phyloP scores from a whole-genome alignment of 768 basidiomycete species.

The Suillus paluster region DNA sequence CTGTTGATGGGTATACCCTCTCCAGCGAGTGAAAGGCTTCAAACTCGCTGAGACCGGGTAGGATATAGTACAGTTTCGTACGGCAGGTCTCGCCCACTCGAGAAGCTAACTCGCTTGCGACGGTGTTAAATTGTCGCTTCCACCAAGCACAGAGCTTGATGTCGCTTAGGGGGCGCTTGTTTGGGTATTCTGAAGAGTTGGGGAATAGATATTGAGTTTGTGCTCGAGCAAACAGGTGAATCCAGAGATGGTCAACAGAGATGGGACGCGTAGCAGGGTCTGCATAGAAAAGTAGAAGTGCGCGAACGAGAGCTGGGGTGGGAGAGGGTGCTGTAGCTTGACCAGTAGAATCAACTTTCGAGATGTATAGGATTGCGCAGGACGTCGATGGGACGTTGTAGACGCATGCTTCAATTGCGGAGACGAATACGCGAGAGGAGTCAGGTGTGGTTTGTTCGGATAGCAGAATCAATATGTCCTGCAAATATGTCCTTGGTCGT shows the following conservation, averaged over 20 bases:
- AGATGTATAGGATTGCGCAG: conserved; percentile 82
- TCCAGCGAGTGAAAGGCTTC: conserved; percentile 69
- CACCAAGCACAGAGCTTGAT: conserved; percentile 90
- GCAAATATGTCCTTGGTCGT: conserved; percentile 66
- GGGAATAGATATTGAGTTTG: conserved; percentile 95
- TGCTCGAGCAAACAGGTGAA: conserved; percentile 90
- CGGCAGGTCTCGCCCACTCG: conserved; percentile 10
- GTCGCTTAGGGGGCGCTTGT: conserved; percentile 80
- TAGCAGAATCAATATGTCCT: conserved; percentile 79
- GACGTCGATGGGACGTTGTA: conserved; percentile 75
- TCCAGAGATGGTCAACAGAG: conserved; percentile 61
- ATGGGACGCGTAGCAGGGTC: conserved; percentile 67
- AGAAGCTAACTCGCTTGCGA: conserved; percentile 46
- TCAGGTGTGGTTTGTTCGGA: conserved; percentile 60
- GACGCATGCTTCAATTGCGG: conserved; percentile 78
- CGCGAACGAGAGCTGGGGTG: conserved; percentile 67
- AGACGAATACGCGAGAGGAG: conserved; percentile 63
- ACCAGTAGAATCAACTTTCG: conserved; percentile 94
- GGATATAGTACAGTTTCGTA: conserved; percentile 56
- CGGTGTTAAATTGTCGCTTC: conserved; percentile 72
- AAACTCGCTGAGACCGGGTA: conserved; percentile 70
- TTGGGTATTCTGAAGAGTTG: conserved; percentile 70
- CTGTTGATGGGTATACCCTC: conserved; percentile 32
- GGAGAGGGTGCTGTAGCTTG: conserved; percentile 67
- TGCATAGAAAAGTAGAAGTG: conserved; percentile 67